Base-by-base conservation (phyloP, 768 basidiomycete genomes). In the Tylopilus plumbeoviolaceoides region DNA sequence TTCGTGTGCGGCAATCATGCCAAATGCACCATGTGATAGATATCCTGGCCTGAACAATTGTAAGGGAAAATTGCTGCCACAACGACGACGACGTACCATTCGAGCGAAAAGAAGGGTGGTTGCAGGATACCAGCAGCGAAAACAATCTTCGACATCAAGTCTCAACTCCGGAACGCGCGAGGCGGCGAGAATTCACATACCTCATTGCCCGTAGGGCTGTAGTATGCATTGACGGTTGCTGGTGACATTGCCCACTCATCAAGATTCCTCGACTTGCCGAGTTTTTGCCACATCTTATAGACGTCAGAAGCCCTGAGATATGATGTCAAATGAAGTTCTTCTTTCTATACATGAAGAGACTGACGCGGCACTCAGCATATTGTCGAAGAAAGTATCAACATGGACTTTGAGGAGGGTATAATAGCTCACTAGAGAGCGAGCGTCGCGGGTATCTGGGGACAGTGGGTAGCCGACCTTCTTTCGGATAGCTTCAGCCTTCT, bases 91-190 rank as follows among this genome's bases (percentile, higher is more conserved):
- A 55, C 77, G 36, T 54, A 89, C 89, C 92, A 95, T 50, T 83
- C 75, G 48, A 80, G 74, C 5, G 80, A 81, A 76, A 94, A 98
- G 80, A 94, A 98, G 0, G 95, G 95, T 2, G 91, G 86, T 57
- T 87, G 91, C 17, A 98, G 72, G 62, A 98, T 94, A 23, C 97
- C 97, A 20, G 97, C 95, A 9, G 97, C 95, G 74, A 99, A 98
- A 20, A 93, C 91, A 47, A 95, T 93, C 86, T 91, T 53, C 42
- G 14, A 25, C n/a, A 44, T 5, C 27, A 41, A 48, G 30, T 51
- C 7, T 1, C 14, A 48, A 45, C 33, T 12, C n/a, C 15, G n/a
- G 14, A 11, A 44, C 36, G 2, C 4, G 31, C 21, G 27, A 7
- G 21, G 6, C 7, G 12, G 36, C 14, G 23, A 11, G 14, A 20